Base-by-base conservation (phyloP, 2,329 filamentous ascomycete species). In the Trichoderma endophyticum region DNA sequence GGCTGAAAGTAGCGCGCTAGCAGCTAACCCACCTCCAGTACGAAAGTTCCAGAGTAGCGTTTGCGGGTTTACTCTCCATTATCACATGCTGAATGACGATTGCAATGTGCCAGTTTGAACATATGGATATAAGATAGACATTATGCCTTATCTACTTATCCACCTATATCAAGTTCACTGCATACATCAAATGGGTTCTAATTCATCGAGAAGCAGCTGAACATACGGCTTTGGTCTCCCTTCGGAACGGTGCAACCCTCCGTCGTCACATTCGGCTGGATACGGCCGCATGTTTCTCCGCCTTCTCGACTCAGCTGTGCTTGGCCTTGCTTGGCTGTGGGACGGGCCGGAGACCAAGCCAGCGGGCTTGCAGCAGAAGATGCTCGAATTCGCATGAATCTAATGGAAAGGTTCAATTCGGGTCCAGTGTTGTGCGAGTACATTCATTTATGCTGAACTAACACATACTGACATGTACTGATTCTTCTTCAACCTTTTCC, bases 231-330 rank as follows among this genome's bases (percentile, higher is more conserved):
- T 43, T n/a, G 39, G 15, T 43, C 3, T 15, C 0, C 12, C 14
- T 56, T 57, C 54, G 26, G 54, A 15, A 15, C 24, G 24, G 26
- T 8, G 54, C 14, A 54, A 54, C 43, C n/a, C 3, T 51, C 1
- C 7, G 15, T 43, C n/a, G n/a, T 51, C 43, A 12, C 48, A n/a
- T 24, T 34, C 57, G 30, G 57, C 57, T 60, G 28, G 14, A 21
- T n/a, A 63, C 60, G 61, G 61, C 61, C 28, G 34, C 26, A 59
- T 34, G 14, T 68, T 68, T 68, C 65, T 59, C 65, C 65, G 65
- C 48, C 60, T 43, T 18, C 48, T 28, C 21, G 18, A 51, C n/a
- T 51, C 43, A 51, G 43, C 43, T 21, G n/a, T 21, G n/a, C 43
- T 48, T 48, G 43, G 43, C 43, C 15, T 3, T 39, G 6, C 39